Conservation (phyloP, 352 stramenopile species). For the Thraustotheca clavata region DNA sequence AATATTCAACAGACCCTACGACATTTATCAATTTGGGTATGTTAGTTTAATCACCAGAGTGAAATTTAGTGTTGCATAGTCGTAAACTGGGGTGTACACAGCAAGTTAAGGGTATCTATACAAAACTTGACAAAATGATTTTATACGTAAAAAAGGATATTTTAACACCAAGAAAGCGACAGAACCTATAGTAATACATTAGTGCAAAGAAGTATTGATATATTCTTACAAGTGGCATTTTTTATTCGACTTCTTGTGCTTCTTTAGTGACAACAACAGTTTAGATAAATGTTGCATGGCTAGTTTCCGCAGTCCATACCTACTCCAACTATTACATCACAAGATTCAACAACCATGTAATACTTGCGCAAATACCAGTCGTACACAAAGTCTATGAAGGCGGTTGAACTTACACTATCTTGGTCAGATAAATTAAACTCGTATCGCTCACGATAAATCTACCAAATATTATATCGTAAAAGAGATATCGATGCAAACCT, state of each 20-base stretch:
- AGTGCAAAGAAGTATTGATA: conserved; percentile 1
- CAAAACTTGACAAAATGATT: conserved; percentile 24
- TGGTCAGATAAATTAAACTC: conserved; percentile 58
- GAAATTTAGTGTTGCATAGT: conserved; percentile 70
- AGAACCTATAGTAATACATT: conserved; percentile 6
- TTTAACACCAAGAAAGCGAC: conserved; percentile 58
- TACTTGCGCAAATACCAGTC: conserved; percentile 80
- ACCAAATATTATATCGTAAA: not conserved
- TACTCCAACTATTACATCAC: not conserved
- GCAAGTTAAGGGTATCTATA: conserved; percentile 25
- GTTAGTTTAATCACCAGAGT: conserved; percentile 34
- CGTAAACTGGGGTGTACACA: conserved; percentile 11
- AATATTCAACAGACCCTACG: conserved; percentile 5
- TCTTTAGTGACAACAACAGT: conserved; percentile 67
- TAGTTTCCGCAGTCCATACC: conserved; percentile 59
- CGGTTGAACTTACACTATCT: conserved; percentile 61
- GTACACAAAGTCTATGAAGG: conserved; percentile 78
- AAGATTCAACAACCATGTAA: conserved; percentile 9
- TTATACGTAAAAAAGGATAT: conserved; percentile 28
- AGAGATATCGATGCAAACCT: not conserved
- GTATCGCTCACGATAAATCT: conserved; percentile 71
- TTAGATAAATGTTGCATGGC: conserved; percentile 69
- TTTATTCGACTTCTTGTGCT: conserved; percentile 54
- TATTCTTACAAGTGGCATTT: conserved; percentile 49
- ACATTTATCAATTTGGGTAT: not conserved